Evolutionary conservation across 129 eudicot genomes (phyloP).

Genomic region (Helianthus tuberosus): DNA sequence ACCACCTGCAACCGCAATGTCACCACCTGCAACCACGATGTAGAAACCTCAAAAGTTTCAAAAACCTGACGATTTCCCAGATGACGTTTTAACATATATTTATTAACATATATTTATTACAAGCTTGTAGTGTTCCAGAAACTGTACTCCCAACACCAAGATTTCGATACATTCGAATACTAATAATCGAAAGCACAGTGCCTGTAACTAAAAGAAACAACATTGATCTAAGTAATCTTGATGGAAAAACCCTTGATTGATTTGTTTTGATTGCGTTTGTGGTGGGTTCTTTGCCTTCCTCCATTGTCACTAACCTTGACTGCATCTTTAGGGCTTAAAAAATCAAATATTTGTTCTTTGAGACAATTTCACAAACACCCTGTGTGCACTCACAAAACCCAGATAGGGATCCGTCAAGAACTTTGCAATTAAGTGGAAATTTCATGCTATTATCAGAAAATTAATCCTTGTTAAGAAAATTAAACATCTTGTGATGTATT

Average conservation of each 20-base stretch:
- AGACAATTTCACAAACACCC: slow-evolving; percentile 39
- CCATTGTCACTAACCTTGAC: slow-evolving; percentile 56
- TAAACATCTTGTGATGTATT: neutral
- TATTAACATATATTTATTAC: slow-evolving; percentile 4
- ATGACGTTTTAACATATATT: too few relatives aligned
- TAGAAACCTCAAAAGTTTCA: too few relatives aligned
- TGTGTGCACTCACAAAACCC: slow-evolving; percentile 10
- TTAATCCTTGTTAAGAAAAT: neutral
- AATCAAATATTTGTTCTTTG: slow-evolving; percentile 9
- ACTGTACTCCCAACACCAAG: slow-evolving; percentile 39
- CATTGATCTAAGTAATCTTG: slow-evolving; percentile 57
- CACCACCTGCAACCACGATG: too few relatives aligned
- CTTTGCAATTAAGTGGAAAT: neutral
- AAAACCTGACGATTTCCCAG: too few relatives aligned
- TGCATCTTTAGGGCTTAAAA: slow-evolving; percentile 32
- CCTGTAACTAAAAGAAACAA: slow-evolving; percentile 57
- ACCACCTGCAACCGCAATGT: too few relatives aligned
- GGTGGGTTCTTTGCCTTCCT: slow-evolving; percentile 61
- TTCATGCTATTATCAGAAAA: neutral
- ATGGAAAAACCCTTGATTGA: slow-evolving; percentile 52
- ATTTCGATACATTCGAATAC: slow-evolving; percentile 51
- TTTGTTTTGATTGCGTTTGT: slow-evolving; percentile 16
- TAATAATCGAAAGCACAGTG: slow-evolving; percentile 50
- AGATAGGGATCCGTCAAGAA: neutral
- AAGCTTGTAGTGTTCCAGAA: slow-evolving; percentile 44